These are phyloP conservation scores for Hebeloma cylindrosporum DNA, from an alignment of 768 basidiomycete genomes.

Conservation along the genomic window DNA sequence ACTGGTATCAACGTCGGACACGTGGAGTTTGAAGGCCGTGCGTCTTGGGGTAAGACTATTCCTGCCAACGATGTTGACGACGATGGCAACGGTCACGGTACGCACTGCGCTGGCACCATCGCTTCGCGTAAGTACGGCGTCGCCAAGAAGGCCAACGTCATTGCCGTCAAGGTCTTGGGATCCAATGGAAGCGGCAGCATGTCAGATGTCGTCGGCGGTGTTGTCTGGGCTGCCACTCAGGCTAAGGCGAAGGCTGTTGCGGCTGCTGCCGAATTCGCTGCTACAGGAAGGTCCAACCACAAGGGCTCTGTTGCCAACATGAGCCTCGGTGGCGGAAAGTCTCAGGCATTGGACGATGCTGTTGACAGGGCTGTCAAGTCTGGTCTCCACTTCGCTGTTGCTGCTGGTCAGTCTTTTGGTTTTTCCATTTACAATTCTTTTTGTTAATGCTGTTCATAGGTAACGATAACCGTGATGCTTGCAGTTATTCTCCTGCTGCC, in stretches of 20 bases:
- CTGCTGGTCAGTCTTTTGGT: conserved; percentile 66
- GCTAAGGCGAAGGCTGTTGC: conserved; percentile 56
- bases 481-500: conserved; percentile 89
- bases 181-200: conserved; percentile 92
- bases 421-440: background rate
- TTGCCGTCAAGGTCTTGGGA: conserved; percentile 94
- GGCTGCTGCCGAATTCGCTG: conserved; percentile 62
- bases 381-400: conserved; percentile 96
- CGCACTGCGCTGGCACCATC: conserved; percentile 95
- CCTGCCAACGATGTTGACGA: conserved; percentile 80
- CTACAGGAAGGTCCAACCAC: conserved; percentile 78
- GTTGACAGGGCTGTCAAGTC: conserved; percentile 81
- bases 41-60: conserved; percentile 91
- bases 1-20: conserved; percentile 90
- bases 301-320: conserved; percentile 97
- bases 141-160: conserved; percentile 87
- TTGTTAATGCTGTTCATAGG: conserved; percentile 35
- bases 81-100: conserved; percentile 95
- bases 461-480: conserved; percentile 87
- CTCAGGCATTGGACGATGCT: conserved; percentile 74
- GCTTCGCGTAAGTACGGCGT: conserved; percentile 94
- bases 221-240: conserved; percentile 67
- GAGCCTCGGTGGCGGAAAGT: conserved; percentile 96
- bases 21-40: conserved; percentile 85
- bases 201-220: conserved; percentile 91